Base-by-base conservation (phyloP, 1,284 basidiomycete species). In the Omphalotus olearius region DNA sequence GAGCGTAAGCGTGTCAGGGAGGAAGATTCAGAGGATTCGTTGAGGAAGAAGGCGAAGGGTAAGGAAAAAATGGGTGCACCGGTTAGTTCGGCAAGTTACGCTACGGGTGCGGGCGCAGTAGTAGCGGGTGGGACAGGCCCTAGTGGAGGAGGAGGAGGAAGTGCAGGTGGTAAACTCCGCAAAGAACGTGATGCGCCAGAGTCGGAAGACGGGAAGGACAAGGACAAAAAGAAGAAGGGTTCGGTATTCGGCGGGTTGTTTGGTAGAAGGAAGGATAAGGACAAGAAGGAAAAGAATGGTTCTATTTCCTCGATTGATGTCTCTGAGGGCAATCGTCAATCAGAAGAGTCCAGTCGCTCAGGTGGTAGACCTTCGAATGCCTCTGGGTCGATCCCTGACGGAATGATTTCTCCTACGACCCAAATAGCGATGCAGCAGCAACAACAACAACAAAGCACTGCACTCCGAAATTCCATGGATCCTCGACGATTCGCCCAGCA, bases 221-320 rank as follows among this genome's bases (percentile, higher is more conserved):
- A 82, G 63, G 75, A 76, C 47, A 79, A 82, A 63, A 84, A 85
- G 71, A 85, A 88, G 65, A 83, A 83, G 59, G 80, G 78, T 33
- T 74, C 82, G 1, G 73, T 92, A 39, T 84, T 95, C 58, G 76
- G 83, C 25, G 78, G 82, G 0, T 61, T 95, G 42, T 95, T 95
- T 64, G 75, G 77, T 11, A 72, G 87, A 47, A 85, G 80, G 65
- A 88, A 85, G 67, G 88, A 81, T 50, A 91, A 88, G 65, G 81
- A 80, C 37, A 80, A 79, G 61, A 72, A 69, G 17, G 70, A 72
- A 50, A 72, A 68, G 16, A 52, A 50, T 30, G 43, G 47, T 5
- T 47, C 45, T 17, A 47, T 52, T n/a, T 52, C 51, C n/a, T 52
- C 51, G 6, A 30, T 50, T 7, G 48, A 50, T 36, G 45, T 47